Base-by-base conservation (phyloP, 208 protist genomes). In the Acanthamoeba divionensis region DNA sequence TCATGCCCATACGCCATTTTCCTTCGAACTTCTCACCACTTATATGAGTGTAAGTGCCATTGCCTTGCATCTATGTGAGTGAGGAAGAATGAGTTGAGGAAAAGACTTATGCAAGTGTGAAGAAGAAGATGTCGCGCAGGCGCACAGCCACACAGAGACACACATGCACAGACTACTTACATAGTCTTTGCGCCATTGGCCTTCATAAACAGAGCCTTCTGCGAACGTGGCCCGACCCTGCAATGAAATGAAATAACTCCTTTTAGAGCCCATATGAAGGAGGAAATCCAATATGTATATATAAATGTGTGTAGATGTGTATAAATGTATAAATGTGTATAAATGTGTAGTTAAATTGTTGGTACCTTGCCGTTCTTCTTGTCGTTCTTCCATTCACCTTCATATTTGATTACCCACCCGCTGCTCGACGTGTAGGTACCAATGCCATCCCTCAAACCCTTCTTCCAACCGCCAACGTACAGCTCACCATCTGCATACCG, bases 351-450 rank as follows among this genome's bases (percentile, higher is more conserved):
- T n/a, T n/a, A n/a, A n/a, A n/a, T n/a, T n/a, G n/a, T n/a, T n/a
- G n/a, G n/a, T n/a, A n/a, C n/a, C 57, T 88, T 65, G 36, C 79
- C 79, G 18, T 88, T 41, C 26, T 47, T 36, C 44, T 47, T 38
- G 57, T 69, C 79, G 36, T 69, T 69, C 55, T 88, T 71, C 79
- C 79, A 88, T 18, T 88, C 79, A 9, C 79, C 79, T 41, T 88
- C 79, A 60, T 88, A 88, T 41, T 88, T 65, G 55, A 71, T 88
- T 26, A 69, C 62, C 21, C 50, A 75, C 21, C 73, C 73, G 48
- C 31, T 83, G 52, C 63, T 83, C 10, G 48, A 54, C 57, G 79
- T 88, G 79, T 55, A 69, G 18, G 21, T 69, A 47, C 79, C 79
- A 13, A 33, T 88, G 50, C 79, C 79, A 38, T 88, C 55, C 18